These are phyloP conservation scores for Cyathus striatus DNA, from an alignment of 768 basidiomycete genomes.

Conservation along the genomic window DNA sequence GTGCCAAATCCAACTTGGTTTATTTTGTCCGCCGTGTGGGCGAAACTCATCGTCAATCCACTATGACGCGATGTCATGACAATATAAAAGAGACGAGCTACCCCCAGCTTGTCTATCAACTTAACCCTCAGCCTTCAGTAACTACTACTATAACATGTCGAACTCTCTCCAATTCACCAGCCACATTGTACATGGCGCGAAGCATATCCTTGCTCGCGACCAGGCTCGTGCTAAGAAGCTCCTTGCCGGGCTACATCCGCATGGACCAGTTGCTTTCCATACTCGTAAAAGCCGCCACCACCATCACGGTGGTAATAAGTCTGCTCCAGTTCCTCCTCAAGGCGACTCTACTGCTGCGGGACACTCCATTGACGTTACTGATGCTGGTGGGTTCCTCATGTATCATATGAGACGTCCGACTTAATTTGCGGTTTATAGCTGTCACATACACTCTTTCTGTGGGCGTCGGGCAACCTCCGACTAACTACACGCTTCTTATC, in stretches of 20 bases:
- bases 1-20: too few species aligned
- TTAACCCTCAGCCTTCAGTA: too few species aligned
- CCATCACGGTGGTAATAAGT: slow-evolving; percentile 9
- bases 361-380: slow-evolving; percentile 49
- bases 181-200: slow-evolving; percentile 37
- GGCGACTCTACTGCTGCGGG: slow-evolving; percentile 12
- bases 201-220: slow-evolving; percentile 48
- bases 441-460: slow-evolving; percentile 52
- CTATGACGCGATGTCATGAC: too few species aligned
- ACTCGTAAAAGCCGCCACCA: slow-evolving; percentile 17
- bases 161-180: slow-evolving; percentile 41
- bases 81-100: too few species aligned
- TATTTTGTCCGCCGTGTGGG: too few species aligned
- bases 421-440: slow-evolving; percentile 6
- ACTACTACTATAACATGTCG: too few species aligned
- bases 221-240: slow-evolving; percentile 50
- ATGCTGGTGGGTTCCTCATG: slow-evolving; percentile 34
- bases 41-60: too few species aligned
- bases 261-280: slow-evolving; percentile 39
- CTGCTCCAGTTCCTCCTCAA: slow-evolving; percentile 13
- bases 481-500: slow-evolving; percentile 47
- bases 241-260: slow-evolving; percentile 46
- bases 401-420: not conserved
- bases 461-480: slow-evolving; percentile 46
- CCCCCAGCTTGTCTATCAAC: too few species aligned